Evolutionary conservation across 768 basidiomycete genomes (phyloP).

Genomic region (Leccinum arenicola): DNA sequence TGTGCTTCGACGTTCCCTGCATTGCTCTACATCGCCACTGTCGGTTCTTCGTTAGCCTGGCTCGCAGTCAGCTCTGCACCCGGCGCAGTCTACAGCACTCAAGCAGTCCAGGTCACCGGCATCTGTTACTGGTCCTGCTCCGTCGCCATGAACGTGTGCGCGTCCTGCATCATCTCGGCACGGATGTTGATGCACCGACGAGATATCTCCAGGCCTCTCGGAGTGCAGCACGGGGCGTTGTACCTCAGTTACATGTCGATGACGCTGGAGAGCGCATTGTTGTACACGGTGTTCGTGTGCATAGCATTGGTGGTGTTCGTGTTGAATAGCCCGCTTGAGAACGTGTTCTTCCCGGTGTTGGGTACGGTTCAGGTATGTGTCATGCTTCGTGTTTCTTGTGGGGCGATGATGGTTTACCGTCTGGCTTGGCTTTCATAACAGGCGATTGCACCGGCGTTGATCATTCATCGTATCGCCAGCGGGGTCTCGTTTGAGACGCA

Average conservation of each 20-base stretch:
- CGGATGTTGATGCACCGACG: conserved; percentile 21
- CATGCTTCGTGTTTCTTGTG: not conserved
- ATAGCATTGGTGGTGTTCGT: conserved; percentile 13
- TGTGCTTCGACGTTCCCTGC: not conserved
- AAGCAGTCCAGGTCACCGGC: conserved; percentile 14
- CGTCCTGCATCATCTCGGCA: conserved; percentile 12
- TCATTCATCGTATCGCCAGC: conserved; percentile 20
- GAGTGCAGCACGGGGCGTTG: conserved; percentile 14
- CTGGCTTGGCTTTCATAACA: not conserved
- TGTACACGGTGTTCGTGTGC: conserved; percentile 16
- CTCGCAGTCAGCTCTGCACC: conserved; percentile 14
- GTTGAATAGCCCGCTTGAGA: conserved; percentile 22
- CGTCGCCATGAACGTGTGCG: conserved; percentile 13
- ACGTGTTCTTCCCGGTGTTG: conserved; percentile 23
- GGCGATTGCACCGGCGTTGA: conserved; percentile 20
- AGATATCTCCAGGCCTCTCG: conserved; percentile 8
- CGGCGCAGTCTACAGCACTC: conserved; percentile 17
- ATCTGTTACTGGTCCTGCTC: conserved; percentile 16
- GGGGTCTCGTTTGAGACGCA: conserved; percentile 23
- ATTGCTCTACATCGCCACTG: conserved; percentile 16
- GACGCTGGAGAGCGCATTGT: conserved; percentile 24
- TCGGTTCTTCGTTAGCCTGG: conserved; percentile 17
- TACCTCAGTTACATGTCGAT: conserved; percentile 25
- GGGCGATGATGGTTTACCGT: not conserved
- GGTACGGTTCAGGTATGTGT: conserved; percentile 19